Evolutionary conservation across 305 asterid genomes (phyloP), one percentile per base, ranked within the genome.

Genomic region (Fraxinus nigra): DNA sequence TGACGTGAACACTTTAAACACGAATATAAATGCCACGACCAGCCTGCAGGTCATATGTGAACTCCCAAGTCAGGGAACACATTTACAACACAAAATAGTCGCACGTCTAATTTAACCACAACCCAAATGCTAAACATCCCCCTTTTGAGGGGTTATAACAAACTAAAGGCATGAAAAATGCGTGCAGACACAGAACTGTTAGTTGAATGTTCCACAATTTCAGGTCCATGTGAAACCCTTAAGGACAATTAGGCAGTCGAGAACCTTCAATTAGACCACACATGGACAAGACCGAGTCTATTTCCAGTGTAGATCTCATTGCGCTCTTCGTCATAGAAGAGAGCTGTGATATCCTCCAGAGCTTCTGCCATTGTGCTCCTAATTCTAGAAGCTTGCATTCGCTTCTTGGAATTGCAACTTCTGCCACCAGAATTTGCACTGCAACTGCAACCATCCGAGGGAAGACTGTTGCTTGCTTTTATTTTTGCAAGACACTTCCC

Each of bases 401-500:
- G 90, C 86, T 86, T 90, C 85, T 83, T 83, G 1, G 94, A 81
- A 77, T 78, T 90, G 92, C 98, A 92, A 43, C 73, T 88, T 82
- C 84, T 87, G 70, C 93, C 93, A 22, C 94, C 88, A 85, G 95
- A 88, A 79, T 79, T 77, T 63, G 81, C 84, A 65, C 86, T 84
- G 87, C 98, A 92, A 76, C 81, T 81, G 91, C 26, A 24, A 24
- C 26, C 93, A 8, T 86, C 87, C 78, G 51, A n/a, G 14, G 92
- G 92, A 69, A 84, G 51, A 82, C 90, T 81, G 74, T 88, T 90
- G 87, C 84, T 90, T 22, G 91, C 97, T 86, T 88, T 93, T 74
- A 95, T 93, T 89, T 95, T 95, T 34, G 99, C 97, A 38, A 95
- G 92, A 88, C 99, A 95, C 89, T 95, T 93, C 54, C 99, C 99